These are phyloP conservation scores for Hyaloscypha bicolor DNA, from an alignment of 495 filamentous ascomycete species.

Conservation along the genomic window DNA sequence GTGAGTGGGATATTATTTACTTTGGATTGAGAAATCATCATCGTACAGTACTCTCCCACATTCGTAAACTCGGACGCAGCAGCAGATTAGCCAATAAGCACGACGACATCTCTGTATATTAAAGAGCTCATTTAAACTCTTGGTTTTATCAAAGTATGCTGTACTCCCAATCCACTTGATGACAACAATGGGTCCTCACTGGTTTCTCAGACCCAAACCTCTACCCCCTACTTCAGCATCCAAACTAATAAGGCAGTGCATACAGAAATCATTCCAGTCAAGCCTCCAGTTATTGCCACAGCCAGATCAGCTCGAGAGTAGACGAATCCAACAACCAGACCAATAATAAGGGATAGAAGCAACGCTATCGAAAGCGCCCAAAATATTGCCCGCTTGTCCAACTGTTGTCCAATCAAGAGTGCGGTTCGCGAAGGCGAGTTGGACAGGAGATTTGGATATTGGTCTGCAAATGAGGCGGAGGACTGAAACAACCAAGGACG, in stretches of 20 bases:
- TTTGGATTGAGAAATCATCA: too few relatives aligned
- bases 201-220: too few relatives aligned
- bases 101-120: too few relatives aligned
- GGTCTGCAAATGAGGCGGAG: not conserved
- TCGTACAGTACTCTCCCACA: too few relatives aligned
- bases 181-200: too few relatives aligned
- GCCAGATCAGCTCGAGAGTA: slow-evolving; percentile 4
- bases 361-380: not conserved
- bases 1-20: too few relatives aligned
- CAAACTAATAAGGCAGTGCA: slow-evolving; percentile 18
- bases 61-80: too few relatives aligned
- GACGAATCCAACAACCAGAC: slow-evolving; percentile 3
- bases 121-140: too few relatives aligned
- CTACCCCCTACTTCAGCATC: slow-evolving; percentile 14
- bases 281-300: not conserved
- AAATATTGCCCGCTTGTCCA: not conserved
- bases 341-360: not conserved
- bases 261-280: not conserved
- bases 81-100: too few relatives aligned
- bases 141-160: too few relatives aligned
- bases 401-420: not conserved
- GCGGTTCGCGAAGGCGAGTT: not conserved
- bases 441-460: not conserved
- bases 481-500: not conserved
- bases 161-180: too few relatives aligned